Percentiles rank a stretch among this genome's conserved stretches.
Evolutionary conservation across 768 basidiomycete species (phyloP).

Genomic region (Suillus subaureus): DNA sequence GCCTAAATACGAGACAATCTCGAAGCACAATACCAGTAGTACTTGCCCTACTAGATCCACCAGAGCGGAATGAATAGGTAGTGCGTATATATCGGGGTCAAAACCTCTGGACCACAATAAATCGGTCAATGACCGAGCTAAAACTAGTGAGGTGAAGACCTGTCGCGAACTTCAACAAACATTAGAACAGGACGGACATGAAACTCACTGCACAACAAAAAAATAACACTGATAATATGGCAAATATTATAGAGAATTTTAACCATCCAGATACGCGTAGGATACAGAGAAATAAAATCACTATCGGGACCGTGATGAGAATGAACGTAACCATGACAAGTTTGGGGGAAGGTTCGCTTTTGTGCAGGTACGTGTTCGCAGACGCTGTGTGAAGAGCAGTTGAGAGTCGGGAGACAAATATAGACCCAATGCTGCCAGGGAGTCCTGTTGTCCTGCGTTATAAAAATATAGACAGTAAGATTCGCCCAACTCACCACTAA

Average conservation of each 20-base stretch:
- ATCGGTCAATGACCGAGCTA: constrained; percentile 68
- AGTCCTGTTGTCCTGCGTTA: constrained; percentile 51
- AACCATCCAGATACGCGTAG: constrained; percentile 79
- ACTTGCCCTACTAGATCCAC: constrained; percentile 86
- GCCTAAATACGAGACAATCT: constrained; percentile 56
- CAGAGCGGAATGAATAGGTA: constrained; percentile 89
- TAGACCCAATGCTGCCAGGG: constrained; percentile 87
- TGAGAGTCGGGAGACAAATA: constrained; percentile 88
- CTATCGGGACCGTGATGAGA: constrained; percentile 75
- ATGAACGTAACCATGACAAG: constrained; percentile 72
- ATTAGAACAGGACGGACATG: constrained; percentile 10
- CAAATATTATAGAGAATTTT: constrained; percentile 66
- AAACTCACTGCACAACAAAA: constrained; percentile 77
- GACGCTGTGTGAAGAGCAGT: constrained; percentile 72
- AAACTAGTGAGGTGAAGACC: constrained; percentile 69
- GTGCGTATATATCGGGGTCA: constrained; percentile 91
- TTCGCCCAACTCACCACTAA: constrained; percentile 63
- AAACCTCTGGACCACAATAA: constrained; percentile 76
- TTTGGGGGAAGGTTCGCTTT: constrained; percentile 38
- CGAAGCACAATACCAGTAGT: constrained; percentile 75
- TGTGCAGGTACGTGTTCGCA: constrained; percentile 12
- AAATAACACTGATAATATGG: constrained; percentile 62
- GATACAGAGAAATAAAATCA: constrained; percentile 70
- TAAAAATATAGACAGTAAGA: neutral
- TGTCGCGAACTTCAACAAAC: constrained; percentile 32